A percentile compares a stretch with the other conserved stretches of the same genome.
phyloP scores from a whole-genome alignment of 768 basidiomycete genomes.

The Auricularia sp. region DNA sequence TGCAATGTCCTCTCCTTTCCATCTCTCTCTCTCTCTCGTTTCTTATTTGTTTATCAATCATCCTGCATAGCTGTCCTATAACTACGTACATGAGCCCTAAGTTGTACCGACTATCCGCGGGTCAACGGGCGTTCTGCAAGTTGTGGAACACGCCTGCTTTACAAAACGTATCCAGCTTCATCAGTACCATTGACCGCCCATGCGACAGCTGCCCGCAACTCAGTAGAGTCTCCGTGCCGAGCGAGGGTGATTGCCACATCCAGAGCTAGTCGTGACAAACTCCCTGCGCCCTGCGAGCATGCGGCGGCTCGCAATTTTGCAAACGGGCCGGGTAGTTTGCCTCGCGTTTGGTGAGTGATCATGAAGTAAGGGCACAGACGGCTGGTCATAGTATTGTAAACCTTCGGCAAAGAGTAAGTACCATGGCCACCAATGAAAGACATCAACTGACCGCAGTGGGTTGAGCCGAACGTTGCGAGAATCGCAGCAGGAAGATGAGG shows the following conservation, averaged over 20 bases:
- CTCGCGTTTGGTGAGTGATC: constrained; percentile 65
- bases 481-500: constrained; percentile 52
- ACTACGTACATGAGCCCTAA: not conserved
- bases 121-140: not conserved
- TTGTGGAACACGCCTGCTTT: not conserved
- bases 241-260: not conserved
- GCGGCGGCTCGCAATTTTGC: not conserved
- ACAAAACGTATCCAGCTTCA: not conserved
- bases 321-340: constrained; percentile 45
- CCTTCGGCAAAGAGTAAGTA: constrained; percentile 23
- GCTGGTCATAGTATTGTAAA: constrained; percentile 39
- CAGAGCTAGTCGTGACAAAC: not conserved
- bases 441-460: not conserved
- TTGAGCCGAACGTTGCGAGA: constrained; percentile 40
- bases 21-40: not conserved
- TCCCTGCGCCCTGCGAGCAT: not conserved
- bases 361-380: constrained; percentile 74
- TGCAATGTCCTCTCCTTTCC: not conserved
- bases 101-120: not conserved
- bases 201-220: not conserved
- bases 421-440: no score
- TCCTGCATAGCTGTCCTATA: not conserved
- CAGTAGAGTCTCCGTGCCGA: not conserved
- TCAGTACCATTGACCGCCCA: not conserved
- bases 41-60: not conserved